Evolutionary conservation across 2,329 filamentous ascomycete genomes (phyloP), one percentile per base, ranked within the genome.

Genomic region (Orbilia javanica): DNA sequence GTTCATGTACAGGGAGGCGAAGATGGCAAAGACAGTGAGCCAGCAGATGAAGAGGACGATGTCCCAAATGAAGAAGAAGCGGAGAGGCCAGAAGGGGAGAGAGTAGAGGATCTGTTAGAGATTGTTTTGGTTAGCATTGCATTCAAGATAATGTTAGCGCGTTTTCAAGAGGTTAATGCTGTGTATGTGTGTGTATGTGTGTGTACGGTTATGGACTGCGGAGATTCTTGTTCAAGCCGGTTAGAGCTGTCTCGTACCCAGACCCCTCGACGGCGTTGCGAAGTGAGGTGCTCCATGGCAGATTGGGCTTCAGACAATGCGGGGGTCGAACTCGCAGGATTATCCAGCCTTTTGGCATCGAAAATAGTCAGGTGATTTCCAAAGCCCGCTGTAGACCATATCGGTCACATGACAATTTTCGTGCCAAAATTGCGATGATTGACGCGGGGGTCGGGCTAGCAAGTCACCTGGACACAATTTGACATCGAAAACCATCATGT

Each of bases 1-100:
- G 67, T 88, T 84, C 82, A 97, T 92, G 86, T 91, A 97, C 87
- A 95, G 89, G 81, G 88, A 90, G 67, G 90, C 94, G 83, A 97
- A 97, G 77, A 96, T 86, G 18, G 93, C 94, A 83, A 97, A 97
- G 4, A 96, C 87, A 1, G 90, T 89, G 76, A 93, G 89, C 91
- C 93, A 97, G 1, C 84, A 80, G 31, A 87, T 48, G 80, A 85
- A 86, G 3, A 87, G 83, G 8, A 83, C 77, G 20, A 85, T 75
- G 60, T 87, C 86, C 85, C 85, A 86, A 13, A 83, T 82, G 53
- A 86, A 87, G 4, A 86, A 78, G 39, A 65, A 78, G 62, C 74
- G 67, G 52, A 78, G 74, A 5, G 74, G 74, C 60, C 63, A 78
- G 67, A 78, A 78, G 5, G 74, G 74, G 36, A 78, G 74, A 5